These are phyloP conservation scores for Dryas alaskensis DNA, from an alignment of 306 rosid species.

Conservation along the genomic window DNA sequence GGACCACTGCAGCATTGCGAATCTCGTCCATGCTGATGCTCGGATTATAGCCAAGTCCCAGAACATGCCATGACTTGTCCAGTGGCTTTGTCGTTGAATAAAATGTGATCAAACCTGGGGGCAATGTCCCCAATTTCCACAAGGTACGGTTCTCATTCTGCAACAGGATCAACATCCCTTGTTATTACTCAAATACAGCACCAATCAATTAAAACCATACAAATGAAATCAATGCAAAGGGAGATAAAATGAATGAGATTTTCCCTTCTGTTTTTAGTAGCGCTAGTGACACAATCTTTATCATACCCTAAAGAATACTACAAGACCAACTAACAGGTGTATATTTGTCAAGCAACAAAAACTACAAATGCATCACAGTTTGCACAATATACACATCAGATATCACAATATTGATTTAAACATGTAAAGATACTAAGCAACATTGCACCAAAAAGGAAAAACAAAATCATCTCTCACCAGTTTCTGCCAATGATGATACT, in stretches of 20 bases:
- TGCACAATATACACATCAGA: neutral
- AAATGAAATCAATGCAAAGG: neutral
- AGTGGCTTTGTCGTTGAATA: slow-evolving; percentile 79
- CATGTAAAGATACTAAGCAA: neutral
- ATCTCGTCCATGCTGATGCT: slow-evolving; percentile 80
- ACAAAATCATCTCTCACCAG: slow-evolving; percentile 44
- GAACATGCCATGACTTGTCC: slow-evolving; percentile 88
- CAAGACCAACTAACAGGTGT: neutral
- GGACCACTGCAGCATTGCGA: slow-evolving; percentile 77
- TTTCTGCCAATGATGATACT: slow-evolving; percentile 90
- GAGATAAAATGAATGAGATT: neutral
- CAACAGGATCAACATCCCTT: slow-evolving; percentile 25
- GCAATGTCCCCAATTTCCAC: slow-evolving; percentile 85
- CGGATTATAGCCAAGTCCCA: slow-evolving; percentile 89
- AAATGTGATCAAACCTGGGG: slow-evolving; percentile 78
- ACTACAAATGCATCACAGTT: neutral
- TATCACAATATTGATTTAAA: neutral
- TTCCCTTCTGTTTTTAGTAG: neutral
- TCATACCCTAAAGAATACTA: neutral
- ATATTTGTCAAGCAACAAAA: neutral
- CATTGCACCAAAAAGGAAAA: neutral
- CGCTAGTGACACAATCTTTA: neutral
- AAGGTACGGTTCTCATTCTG: slow-evolving; percentile 81
- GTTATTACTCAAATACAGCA: slow-evolving; percentile 1
- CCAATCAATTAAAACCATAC: neutral